Evolutionary conservation across 1,139 yeast genomes (phyloP).

Genomic region (Taphrina betulina): DNA sequence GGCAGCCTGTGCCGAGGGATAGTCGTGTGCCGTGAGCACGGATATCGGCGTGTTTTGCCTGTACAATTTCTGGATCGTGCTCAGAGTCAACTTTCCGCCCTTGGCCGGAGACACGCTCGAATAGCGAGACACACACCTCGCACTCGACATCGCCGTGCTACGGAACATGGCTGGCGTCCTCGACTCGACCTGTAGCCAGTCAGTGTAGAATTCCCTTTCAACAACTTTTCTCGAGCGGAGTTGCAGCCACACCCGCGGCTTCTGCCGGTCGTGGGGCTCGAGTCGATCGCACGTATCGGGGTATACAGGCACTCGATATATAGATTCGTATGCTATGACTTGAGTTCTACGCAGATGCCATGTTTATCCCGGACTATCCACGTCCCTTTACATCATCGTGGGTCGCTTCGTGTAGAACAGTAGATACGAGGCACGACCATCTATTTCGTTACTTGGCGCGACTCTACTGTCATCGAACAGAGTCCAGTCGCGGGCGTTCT

Average conservation of each 20-base stretch:
- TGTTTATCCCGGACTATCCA: too few relatives aligned
- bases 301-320: too few relatives aligned
- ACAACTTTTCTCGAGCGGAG: too few relatives aligned
- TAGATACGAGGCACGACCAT: constrained; percentile 23
- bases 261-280: too few relatives aligned
- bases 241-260: too few relatives aligned
- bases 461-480: constrained; percentile 72
- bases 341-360: too few relatives aligned
- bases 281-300: too few relatives aligned
- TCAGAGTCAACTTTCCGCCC: constrained; percentile 41
- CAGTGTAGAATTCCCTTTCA: too few relatives aligned
- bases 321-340: too few relatives aligned
- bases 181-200: too few relatives aligned
- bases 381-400: neutral
- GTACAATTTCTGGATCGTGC: constrained; percentile 52
- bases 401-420: constrained; percentile 26
- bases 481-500: constrained; percentile 59
- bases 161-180: too few relatives aligned
- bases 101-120: constrained; percentile 1
- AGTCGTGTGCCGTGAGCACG: constrained; percentile 78
- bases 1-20: constrained; percentile 69
- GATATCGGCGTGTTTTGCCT: constrained; percentile 56
- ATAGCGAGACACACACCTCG: neutral
- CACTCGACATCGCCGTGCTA: too few relatives aligned
- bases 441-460: constrained; percentile 25